Conservation (phyloP, 805 yeast species). For the Cyberlindnera americana region DNA sequence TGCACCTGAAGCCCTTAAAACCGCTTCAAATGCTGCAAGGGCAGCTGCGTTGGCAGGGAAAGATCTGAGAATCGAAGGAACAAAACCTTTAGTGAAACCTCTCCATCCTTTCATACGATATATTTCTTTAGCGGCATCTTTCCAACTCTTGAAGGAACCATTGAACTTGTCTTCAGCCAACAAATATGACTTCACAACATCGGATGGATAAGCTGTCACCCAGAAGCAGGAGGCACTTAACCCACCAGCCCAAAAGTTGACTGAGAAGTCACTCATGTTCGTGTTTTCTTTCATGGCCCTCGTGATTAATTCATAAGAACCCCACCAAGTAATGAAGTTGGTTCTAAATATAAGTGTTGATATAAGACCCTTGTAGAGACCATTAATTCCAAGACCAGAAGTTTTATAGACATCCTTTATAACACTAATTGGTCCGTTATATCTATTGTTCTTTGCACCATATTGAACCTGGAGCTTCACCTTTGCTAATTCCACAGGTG, state of each 20-base stretch:
- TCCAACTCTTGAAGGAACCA: slow-evolving; percentile 70
- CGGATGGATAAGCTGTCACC: slow-evolving; percentile 86
- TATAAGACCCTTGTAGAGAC: slow-evolving; percentile 76
- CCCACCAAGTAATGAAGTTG: slow-evolving; percentile 92
- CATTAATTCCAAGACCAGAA: slow-evolving; percentile 55
- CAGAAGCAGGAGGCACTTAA: slow-evolving; percentile 82
- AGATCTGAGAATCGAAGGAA: slow-evolving; percentile 74
- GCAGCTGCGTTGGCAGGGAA: slow-evolving; percentile 97
- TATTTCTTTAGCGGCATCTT: slow-evolving; percentile 65
- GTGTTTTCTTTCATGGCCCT: slow-evolving; percentile 65
- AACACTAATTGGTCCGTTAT: slow-evolving; percentile 80
- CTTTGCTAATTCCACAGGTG: slow-evolving; percentile 87
- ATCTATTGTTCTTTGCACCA: slow-evolving; percentile 63
- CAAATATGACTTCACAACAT: slow-evolving; percentile 81
- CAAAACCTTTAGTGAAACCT: slow-evolving; percentile 80
- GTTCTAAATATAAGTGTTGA: slow-evolving; percentile 87
- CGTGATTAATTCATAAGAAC: slow-evolving; percentile 79
- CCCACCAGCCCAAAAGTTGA: slow-evolving; percentile 93
- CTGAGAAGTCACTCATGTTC: slow-evolving; percentile 57
- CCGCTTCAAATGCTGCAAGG: slow-evolving; percentile 81
- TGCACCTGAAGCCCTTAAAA: slow-evolving; percentile 51
- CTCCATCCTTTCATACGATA: slow-evolving; percentile 56
- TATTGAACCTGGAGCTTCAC: slow-evolving; percentile 89
- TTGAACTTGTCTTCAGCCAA: slow-evolving; percentile 74
- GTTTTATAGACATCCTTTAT: slow-evolving; percentile 51